These are phyloP conservation scores for Saturnispora halmiae DNA, from an alignment of 805 yeast genomes.

Conservation along the genomic window DNA sequence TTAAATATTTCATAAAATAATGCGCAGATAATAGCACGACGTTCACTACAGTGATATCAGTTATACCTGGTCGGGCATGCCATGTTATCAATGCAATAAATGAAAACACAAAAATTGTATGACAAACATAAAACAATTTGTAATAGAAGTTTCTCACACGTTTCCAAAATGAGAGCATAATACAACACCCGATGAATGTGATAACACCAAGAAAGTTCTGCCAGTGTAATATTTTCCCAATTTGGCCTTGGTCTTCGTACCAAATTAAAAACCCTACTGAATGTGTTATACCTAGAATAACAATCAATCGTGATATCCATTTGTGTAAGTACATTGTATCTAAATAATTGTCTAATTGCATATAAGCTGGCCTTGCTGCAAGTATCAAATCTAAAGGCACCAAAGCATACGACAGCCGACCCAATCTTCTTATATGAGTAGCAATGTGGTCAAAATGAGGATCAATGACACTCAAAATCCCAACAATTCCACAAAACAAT, in stretches of 20 bases:
- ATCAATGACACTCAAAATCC: slow-evolving; percentile 24
- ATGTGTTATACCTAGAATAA: slow-evolving; percentile 40
- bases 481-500: background rate
- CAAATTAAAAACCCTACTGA: slow-evolving; percentile 45
- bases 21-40: slow-evolving; percentile 30
- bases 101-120: slow-evolving; percentile 41
- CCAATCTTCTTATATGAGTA: slow-evolving; percentile 45
- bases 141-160: slow-evolving; percentile 44
- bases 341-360: slow-evolving; percentile 41
- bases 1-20: slow-evolving; percentile 27
- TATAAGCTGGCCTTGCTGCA: slow-evolving; percentile 47
- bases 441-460: slow-evolving; percentile 28
- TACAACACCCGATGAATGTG: slow-evolving; percentile 28
- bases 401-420: slow-evolving; percentile 51
- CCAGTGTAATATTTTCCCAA: slow-evolving; percentile 29
- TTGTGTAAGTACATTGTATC: slow-evolving; percentile 52
- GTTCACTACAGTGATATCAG: slow-evolving; percentile 27
- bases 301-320: slow-evolving; percentile 57
- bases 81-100: slow-evolving; percentile 38
- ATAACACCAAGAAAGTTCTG: slow-evolving; percentile 47
- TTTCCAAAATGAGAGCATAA: slow-evolving; percentile 35
- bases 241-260: slow-evolving; percentile 29
- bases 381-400: slow-evolving; percentile 50
- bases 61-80: slow-evolving; percentile 69
- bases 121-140: slow-evolving; percentile 45